Conservation (phyloP, 106 monocot genomes). For the Dendrobium nobile region DNA sequence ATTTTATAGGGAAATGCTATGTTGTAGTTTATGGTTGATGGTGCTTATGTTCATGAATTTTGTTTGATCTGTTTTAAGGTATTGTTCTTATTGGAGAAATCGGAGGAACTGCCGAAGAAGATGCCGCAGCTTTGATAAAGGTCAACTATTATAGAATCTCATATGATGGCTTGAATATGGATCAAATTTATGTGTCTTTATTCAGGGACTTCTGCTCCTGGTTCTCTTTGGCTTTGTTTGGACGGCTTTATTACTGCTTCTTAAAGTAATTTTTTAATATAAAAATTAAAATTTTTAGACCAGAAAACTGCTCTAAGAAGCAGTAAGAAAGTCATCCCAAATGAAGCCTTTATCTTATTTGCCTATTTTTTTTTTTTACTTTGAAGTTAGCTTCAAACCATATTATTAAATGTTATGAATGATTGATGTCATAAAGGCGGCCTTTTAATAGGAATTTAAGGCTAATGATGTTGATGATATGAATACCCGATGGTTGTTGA, state of each 20-base stretch:
- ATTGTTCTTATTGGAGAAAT: slow-evolving; percentile 99
- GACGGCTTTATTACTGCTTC: no score
- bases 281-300: no score
- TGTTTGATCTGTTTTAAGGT: slow-evolving; percentile 32
- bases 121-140: slow-evolving; percentile 93
- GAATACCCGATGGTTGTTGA: not conserved
- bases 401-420: not conserved
- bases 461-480: not conserved
- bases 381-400: not conserved
- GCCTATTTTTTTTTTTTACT: not conserved
- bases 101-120: slow-evolving; percentile 98
- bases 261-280: no score
- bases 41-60: not conserved
- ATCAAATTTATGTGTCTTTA: not conserved
- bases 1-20: not conserved
- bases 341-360: no score
- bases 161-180: not conserved
- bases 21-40: not conserved
- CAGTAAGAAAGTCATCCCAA: no score
- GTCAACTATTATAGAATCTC: slow-evolving; percentile 17
- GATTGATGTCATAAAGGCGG: not conserved
- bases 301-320: no score
- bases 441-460: not conserved
- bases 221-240: not conserved
- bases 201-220: not conserved